These are phyloP conservation scores for Tubosaeta sp. DNA, from an alignment of 768 basidiomycete species.

Conservation along the genomic window DNA sequence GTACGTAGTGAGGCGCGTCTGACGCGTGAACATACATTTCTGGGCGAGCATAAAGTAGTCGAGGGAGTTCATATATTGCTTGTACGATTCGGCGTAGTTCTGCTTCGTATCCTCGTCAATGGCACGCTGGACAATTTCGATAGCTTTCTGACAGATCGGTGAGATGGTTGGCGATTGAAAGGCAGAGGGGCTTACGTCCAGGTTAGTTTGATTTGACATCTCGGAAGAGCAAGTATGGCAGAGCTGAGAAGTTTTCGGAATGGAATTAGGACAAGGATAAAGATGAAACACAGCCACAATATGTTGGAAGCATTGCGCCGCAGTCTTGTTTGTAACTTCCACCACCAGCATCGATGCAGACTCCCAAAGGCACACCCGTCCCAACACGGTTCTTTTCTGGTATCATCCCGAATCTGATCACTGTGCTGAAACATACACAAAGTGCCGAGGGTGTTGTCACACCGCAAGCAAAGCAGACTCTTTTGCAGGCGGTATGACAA, in stretches of 20 bases:
- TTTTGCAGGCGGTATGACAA: slow-evolving; percentile 55
- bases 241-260: background rate
- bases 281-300: slow-evolving; percentile 17
- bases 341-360: slow-evolving; percentile 7
- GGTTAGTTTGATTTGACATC: slow-evolving; percentile 43
- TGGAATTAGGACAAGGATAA: background rate
- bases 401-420: slow-evolving; percentile 56
- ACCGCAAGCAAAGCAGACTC: slow-evolving; percentile 58
- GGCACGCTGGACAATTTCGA: slow-evolving; percentile 88
- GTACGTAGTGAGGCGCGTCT: background rate
- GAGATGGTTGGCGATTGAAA: slow-evolving; percentile 4
- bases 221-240: background rate
- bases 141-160: slow-evolving; percentile 55
- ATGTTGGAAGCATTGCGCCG: background rate
- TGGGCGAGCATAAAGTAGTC: slow-evolving; percentile 99
- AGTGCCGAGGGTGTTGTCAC: slow-evolving; percentile 50
- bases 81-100: slow-evolving; percentile 93
- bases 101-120: slow-evolving; percentile 91
- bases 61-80: slow-evolving; percentile 88
- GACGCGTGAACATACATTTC: slow-evolving; percentile 55
- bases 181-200: slow-evolving; percentile 39
- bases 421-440: slow-evolving; percentile 58
- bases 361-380: slow-evolving; percentile 16
- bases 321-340: background rate
- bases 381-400: slow-evolving; percentile 50